Evolutionary conservation across 345 rosid genomes (phyloP).

Genomic region (Ricinus communis): DNA sequence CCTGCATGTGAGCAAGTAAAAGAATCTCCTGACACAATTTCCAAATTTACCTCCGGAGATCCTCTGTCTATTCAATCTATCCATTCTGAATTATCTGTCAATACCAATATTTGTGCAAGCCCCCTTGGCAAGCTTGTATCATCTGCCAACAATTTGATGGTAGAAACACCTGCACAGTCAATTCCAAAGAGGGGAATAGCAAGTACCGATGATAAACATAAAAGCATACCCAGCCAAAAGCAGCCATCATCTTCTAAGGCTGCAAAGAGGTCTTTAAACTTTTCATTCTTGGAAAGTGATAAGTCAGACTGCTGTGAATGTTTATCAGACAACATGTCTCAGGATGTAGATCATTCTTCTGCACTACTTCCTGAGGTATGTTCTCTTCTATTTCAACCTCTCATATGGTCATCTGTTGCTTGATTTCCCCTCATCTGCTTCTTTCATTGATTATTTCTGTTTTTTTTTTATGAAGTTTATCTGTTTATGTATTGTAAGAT

Average conservation of each 20-base stretch:
- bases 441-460: neutral
- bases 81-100: slow-evolving; percentile 10
- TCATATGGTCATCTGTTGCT: neutral
- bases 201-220: slow-evolving; percentile 27
- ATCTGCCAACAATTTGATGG: slow-evolving; percentile 20
- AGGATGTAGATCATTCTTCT: slow-evolving; percentile 14
- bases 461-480: neutral
- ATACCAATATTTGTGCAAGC: slow-evolving; percentile 30
- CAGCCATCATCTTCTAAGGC: slow-evolving; percentile 27
- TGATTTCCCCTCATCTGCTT: neutral
- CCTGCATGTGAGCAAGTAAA: slow-evolving; percentile 20
- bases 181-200: slow-evolving; percentile 41
- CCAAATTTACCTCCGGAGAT: neutral
- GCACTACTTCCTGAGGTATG: slow-evolving; percentile 23
- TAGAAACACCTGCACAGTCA: slow-evolving; percentile 52
- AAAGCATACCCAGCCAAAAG: slow-evolving; percentile 8
- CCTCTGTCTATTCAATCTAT: slow-evolving; percentile 3
- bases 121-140: slow-evolving; percentile 29
- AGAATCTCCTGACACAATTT: slow-evolving; percentile 14
- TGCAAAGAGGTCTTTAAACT: slow-evolving; percentile 48
- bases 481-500: neutral
- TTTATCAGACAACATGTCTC: slow-evolving; percentile 10
- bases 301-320: slow-evolving; percentile 12
- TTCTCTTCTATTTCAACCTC: neutral
- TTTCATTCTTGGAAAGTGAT: slow-evolving; percentile 29